Percentiles rank a stretch among this genome's conserved stretches.
Evolutionary conservation across 202 grass and related monocot species (phyloP).

Genomic region (Schoenoplectus tabernaemontani): DNA sequence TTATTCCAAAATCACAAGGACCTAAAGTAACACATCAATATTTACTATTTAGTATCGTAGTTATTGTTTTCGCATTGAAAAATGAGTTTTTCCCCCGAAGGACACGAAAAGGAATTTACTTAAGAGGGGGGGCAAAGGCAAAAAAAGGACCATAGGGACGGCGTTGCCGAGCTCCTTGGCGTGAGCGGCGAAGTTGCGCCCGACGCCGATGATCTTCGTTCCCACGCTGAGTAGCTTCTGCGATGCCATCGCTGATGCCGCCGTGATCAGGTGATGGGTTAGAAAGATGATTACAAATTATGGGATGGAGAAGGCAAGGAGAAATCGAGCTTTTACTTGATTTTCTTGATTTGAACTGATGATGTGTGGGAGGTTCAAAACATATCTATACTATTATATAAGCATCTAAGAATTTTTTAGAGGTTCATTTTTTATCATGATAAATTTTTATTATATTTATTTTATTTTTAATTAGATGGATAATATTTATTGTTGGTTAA

Average conservation of each 20-base stretch:
- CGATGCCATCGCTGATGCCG: constrained; percentile 28
- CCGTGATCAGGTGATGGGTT: not conserved
- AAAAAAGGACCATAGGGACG: constrained; percentile 60
- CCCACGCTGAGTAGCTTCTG: constrained; percentile 59
- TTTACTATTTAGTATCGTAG: too few relatives aligned
- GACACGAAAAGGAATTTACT: not conserved
- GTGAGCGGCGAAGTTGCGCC: constrained; percentile 69
- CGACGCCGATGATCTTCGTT: constrained; percentile 86
- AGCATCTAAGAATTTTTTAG: too few relatives aligned
- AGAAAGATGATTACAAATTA: not conserved
- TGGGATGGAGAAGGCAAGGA: not conserved
- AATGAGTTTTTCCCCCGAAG: too few relatives aligned
- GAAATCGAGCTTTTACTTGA: not conserved
- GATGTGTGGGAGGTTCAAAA: not conserved
- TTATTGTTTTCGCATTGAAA: too few relatives aligned
- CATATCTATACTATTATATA: too few relatives aligned
- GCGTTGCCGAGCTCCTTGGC: constrained; percentile 95
- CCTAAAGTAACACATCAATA: too few relatives aligned
- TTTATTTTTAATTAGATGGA: too few relatives aligned
- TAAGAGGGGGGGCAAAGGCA: not conserved
- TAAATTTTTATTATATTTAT: too few relatives aligned
- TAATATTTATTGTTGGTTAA: too few relatives aligned
- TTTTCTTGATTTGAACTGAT: not conserved
- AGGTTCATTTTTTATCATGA: too few relatives aligned
- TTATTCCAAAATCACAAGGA: not conserved